These are phyloP conservation scores for Cucumis melo DNA, from an alignment of 306 rosid species.

Conservation along the genomic window DNA sequence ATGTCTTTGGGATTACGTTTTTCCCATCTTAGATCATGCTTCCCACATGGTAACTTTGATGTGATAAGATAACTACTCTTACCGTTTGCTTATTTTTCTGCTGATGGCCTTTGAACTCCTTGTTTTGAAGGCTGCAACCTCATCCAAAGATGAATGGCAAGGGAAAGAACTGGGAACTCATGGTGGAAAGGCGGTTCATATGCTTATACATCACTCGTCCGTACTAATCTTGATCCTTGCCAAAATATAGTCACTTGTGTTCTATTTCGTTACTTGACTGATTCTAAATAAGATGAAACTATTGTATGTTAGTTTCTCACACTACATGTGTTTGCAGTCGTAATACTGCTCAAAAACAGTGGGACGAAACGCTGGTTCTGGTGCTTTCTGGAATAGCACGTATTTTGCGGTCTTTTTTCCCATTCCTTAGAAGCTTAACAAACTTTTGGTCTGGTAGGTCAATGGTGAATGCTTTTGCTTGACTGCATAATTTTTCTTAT, in stretches of 20 bases:
- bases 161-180: conserved; percentile 98
- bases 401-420: conserved; percentile 75
- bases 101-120: conserved; percentile 5
- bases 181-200: conserved; percentile 96
- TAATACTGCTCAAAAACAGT: conserved; percentile 96
- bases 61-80: conserved; percentile 7
- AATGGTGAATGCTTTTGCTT: conserved; percentile 6
- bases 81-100: background rate
- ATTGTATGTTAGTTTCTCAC: background rate
- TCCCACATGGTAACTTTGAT: conserved; percentile 73
- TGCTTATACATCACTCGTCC: conserved; percentile 99
- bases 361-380: conserved; percentile 94
- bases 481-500: background rate
- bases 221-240: conserved; percentile 8
- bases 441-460: conserved; percentile 86
- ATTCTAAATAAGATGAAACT: background rate
- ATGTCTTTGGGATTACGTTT: conserved; percentile 94
- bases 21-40: conserved; percentile 78
- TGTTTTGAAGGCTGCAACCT: conserved; percentile 69
- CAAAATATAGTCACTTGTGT: background rate
- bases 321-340: conserved; percentile 57
- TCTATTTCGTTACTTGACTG: background rate
- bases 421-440: conserved; percentile 58
- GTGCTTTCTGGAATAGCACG: conserved; percentile 94
- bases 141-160: conserved; percentile 94